Conservation (phyloP, 768 basidiomycete genomes). For the Nevesoporus exiguus region DNA sequence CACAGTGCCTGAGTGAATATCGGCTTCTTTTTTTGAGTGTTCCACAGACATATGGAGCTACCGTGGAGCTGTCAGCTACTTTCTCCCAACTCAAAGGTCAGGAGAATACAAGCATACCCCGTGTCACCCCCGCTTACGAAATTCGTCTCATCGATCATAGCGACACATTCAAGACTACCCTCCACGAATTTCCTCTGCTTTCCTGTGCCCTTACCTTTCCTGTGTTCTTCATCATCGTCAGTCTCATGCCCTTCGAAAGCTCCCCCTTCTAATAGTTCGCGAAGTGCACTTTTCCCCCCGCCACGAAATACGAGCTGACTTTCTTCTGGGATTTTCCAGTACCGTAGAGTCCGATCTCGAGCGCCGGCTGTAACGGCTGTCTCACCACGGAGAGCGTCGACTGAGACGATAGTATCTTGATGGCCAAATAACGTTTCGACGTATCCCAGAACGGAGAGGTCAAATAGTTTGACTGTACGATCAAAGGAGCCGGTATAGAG, state of each 20-base stretch:
- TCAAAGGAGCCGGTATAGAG: constrained; percentile 80
- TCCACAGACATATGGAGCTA: constrained; percentile 89
- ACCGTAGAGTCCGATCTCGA: constrained; percentile 87
- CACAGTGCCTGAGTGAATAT: constrained; percentile 82
- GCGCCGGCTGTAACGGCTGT: constrained; percentile 85
- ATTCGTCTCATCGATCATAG: constrained; percentile 92
- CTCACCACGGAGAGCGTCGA: constrained; percentile 82
- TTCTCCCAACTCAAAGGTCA: neutral
- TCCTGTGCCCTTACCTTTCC: constrained; percentile 29
- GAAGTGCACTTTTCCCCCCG: constrained; percentile 78
- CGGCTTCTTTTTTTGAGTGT: constrained; percentile 91
- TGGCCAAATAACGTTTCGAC: constrained; percentile 98
- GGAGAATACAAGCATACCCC: constrained; percentile 54
- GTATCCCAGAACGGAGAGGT: constrained; percentile 78
- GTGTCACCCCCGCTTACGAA: constrained; percentile 95
- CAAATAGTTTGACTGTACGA: constrained; percentile 88
- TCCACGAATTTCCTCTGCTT: constrained; percentile 60
- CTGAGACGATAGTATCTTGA: constrained; percentile 76
- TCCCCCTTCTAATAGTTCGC: constrained; percentile 79
- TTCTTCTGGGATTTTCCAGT: constrained; percentile 96
- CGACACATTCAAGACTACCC: constrained; percentile 87
- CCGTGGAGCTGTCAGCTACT: neutral
- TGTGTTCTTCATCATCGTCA: constrained; percentile 39
- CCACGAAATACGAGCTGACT: constrained; percentile 95
- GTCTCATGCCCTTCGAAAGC: constrained; percentile 55